Conservation (phyloP, 176 grass and related monocot species). For the Musa beccarii region DNA sequence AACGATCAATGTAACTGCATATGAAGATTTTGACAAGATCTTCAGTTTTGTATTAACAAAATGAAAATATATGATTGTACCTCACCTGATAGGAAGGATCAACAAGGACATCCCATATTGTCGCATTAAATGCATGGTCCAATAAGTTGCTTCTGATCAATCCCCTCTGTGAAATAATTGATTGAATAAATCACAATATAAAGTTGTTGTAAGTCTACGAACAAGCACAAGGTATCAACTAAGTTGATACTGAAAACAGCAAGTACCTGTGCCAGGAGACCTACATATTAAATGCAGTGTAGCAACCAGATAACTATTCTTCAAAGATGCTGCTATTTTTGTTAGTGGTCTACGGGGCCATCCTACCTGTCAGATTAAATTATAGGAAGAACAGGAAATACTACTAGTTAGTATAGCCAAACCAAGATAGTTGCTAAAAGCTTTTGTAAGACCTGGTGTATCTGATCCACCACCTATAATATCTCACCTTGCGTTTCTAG, state of each 20-base stretch:
- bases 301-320: constrained; percentile 87
- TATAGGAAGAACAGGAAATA: too few relatives aligned
- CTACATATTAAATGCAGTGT: constrained; percentile 88
- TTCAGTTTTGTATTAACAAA: not conserved
- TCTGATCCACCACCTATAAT: too few relatives aligned
- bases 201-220: too few relatives aligned
- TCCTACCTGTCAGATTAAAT: constrained; percentile 56
- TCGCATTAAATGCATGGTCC: constrained; percentile 96
- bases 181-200: too few relatives aligned
- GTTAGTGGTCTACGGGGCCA: constrained; percentile 88
- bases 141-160: constrained; percentile 63
- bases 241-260: too few relatives aligned
- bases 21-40: not conserved
- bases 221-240: too few relatives aligned
- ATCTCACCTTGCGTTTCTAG: too few relatives aligned
- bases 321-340: constrained; percentile 80
- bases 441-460: too few relatives aligned
- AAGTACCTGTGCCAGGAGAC: too few relatives aligned
- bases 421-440: too few relatives aligned
- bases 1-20: too few relatives aligned
- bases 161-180: constrained; percentile 96
- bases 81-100: constrained; percentile 87
- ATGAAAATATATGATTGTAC: not conserved
- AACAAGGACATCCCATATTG: constrained; percentile 93
- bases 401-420: too few relatives aligned